Evolutionary conservation across 2,329 filamentous ascomycete species (phyloP).

Genomic region (Ilyonectria sp.): DNA sequence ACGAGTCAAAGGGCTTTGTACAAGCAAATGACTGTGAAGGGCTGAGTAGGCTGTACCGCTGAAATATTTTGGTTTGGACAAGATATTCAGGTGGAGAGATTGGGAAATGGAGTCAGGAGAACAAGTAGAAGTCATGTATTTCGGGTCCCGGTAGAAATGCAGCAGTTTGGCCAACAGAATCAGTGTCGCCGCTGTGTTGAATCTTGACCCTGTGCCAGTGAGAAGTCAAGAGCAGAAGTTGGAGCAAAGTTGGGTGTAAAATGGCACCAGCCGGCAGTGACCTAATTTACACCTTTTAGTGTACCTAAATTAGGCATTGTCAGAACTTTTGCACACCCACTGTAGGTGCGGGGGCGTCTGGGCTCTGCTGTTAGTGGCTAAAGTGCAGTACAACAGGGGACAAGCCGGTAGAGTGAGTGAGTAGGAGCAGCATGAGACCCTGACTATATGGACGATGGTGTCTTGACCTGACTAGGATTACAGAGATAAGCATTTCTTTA

Average conservation of each 20-base stretch:
- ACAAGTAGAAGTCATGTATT: neutral
- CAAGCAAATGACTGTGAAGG: constrained; percentile 2
- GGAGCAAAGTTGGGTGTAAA: neutral
- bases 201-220: neutral
- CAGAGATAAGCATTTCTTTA: constrained; percentile 8
- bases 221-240: neutral
- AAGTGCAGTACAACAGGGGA: neutral
- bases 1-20: neutral
- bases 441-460: neutral
- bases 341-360: too few relatives aligned
- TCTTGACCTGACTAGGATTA: neutral
- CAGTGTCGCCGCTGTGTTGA: neutral
- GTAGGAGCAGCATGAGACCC: neutral
- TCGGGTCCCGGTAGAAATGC: neutral
- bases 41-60: constrained; percentile 22
- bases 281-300: too few relatives aligned
- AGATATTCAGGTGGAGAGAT: neutral
- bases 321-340: too few relatives aligned
- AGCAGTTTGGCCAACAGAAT: neutral
- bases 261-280: too few relatives aligned
- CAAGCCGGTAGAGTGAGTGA: neutral
- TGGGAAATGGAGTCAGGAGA: neutral
- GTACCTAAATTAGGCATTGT: too few relatives aligned
- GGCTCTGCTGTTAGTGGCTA: neutral
- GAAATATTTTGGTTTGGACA: constrained; percentile 17